Conservation (phyloP, 441 rosid species). For the Gossypium lobatum region DNA sequence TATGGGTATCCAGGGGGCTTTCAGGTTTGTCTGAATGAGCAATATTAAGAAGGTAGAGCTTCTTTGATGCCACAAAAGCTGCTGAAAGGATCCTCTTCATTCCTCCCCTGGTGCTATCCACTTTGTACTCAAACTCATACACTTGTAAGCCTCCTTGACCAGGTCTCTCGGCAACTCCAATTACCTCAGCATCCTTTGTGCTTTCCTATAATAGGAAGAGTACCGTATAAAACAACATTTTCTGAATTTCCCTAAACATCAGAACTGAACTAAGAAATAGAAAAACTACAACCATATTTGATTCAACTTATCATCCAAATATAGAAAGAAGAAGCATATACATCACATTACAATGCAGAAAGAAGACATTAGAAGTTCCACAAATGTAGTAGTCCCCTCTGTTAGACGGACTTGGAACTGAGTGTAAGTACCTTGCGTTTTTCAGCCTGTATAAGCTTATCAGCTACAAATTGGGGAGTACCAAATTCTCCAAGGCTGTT, state of each 20-base stretch:
- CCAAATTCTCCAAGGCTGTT: conserved; percentile 66
- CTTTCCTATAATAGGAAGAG: conserved; percentile 48
- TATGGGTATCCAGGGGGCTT: conserved; percentile 51
- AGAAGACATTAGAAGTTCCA: neutral
- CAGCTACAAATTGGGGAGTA: conserved; percentile 71
- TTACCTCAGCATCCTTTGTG: conserved; percentile 58
- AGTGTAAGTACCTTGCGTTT: conserved; percentile 53
- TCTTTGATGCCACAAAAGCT: conserved; percentile 65
- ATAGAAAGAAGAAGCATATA: neutral
- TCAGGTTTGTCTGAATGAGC: conserved; percentile 66
- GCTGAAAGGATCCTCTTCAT: conserved; percentile 74
- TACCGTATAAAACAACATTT: neutral
- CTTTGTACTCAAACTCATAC: conserved; percentile 69
- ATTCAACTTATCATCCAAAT: neutral
- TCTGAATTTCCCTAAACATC: neutral
- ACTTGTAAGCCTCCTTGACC: conserved; percentile 52
- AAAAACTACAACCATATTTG: neutral
- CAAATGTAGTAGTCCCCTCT: neutral
- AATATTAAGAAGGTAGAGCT: conserved; percentile 68
- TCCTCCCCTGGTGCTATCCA: conserved; percentile 81
- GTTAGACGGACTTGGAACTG: neutral
- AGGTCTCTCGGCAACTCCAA: conserved; percentile 55
- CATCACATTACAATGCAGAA: neutral
- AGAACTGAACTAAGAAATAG: neutral
- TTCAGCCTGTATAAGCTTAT: conserved; percentile 80